Evolutionary conservation across 2,329 filamentous ascomycete species (phyloP).

Genomic region (Aspergillus cejpii): DNA sequence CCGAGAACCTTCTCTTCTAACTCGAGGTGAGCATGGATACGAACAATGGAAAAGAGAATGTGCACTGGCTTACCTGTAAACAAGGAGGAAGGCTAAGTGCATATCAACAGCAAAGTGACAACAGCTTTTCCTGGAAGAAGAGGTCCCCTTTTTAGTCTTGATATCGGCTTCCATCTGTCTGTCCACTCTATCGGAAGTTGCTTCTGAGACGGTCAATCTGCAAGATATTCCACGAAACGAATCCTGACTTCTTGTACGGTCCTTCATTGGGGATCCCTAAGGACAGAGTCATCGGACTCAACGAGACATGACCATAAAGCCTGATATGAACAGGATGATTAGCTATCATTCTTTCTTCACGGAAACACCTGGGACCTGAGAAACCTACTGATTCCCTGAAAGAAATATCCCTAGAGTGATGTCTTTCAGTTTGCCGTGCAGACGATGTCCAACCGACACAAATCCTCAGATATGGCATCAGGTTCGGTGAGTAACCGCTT

Average conservation of each 20-base stretch:
- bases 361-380: too few species aligned
- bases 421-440: background rate
- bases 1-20: too few species aligned
- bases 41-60: background rate
- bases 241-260: too few species aligned
- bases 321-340: too few species aligned
- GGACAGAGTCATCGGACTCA: too few species aligned
- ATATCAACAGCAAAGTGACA: background rate
- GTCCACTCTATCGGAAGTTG: conserved; percentile 3
- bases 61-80: background rate
- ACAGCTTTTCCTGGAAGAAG: background rate
- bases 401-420: too few species aligned
- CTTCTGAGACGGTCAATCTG: conserved; percentile 1
- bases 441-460: background rate
- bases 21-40: background rate
- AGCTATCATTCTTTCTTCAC: too few species aligned
- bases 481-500: background rate
- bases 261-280: too few species aligned
- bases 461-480: background rate
- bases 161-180: background rate
- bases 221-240: too few species aligned
- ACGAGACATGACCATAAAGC: too few species aligned
- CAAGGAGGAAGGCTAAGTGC: background rate
- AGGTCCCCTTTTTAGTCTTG: too few species aligned
- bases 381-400: too few species aligned